phyloP scores from a whole-genome alignment of 768 basidiomycete species.

The Baorangia bicolor region DNA sequence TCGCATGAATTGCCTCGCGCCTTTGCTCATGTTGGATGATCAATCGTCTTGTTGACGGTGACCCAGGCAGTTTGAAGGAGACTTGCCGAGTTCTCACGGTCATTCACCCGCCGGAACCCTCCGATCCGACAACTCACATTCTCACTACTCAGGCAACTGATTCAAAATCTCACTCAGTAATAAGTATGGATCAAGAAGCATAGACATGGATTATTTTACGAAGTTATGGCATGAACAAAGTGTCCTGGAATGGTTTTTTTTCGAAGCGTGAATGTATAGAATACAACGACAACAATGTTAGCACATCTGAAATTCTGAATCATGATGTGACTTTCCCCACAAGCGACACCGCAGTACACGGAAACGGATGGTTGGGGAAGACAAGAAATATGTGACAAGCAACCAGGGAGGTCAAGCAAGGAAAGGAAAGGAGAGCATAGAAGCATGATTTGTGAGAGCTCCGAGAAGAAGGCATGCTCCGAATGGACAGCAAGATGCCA shows the following conservation, averaged over 20 bases:
- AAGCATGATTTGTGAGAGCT: slow-evolving; percentile 10
- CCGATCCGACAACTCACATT: slow-evolving; percentile 5
- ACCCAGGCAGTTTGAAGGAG: background rate
- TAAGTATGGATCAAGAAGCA: slow-evolving; percentile 13
- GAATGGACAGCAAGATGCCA: slow-evolving; percentile 8
- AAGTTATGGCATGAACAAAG: slow-evolving; percentile 29
- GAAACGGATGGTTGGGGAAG: background rate
- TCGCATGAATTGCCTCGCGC: slow-evolving; percentile 33
- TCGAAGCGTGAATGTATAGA: slow-evolving; percentile 19
- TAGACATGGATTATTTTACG: slow-evolving; percentile 22
- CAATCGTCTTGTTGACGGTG: background rate
- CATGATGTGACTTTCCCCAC: slow-evolving; percentile 17
- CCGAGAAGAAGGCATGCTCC: slow-evolving; percentile 9
- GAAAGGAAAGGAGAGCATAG: slow-evolving; percentile 22
- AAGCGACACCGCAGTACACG: slow-evolving; percentile 8
- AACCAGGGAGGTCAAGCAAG: slow-evolving; percentile 6
- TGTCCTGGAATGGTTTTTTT: slow-evolving; percentile 19
- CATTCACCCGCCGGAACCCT: slow-evolving; percentile 9
- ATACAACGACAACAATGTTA: slow-evolving; percentile 33
- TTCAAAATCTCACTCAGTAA: background rate
- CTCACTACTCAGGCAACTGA: too few relatives aligned
- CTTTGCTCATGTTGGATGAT: slow-evolving; percentile 25
- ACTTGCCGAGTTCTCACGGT: slow-evolving; percentile 14
- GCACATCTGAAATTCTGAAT: too few relatives aligned
- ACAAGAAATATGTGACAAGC: slow-evolving; percentile 23